Evolutionary conservation across 805 yeast genomes (phyloP).

Genomic region (Scheffersomyces spartinae): DNA sequence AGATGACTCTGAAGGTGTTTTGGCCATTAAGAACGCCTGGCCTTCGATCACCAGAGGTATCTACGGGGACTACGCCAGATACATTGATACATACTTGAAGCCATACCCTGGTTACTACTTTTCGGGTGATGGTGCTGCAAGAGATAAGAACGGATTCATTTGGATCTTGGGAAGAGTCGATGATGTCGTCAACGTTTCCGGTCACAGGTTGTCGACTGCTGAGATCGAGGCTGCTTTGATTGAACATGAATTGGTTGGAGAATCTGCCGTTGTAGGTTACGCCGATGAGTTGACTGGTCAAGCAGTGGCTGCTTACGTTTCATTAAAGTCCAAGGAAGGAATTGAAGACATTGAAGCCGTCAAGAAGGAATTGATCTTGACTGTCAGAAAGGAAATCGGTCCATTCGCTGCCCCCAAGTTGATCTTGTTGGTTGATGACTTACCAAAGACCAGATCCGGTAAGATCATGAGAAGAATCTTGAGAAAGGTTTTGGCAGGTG

Average conservation of each 20-base stretch:
- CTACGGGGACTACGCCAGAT: slow-evolving; percentile 66
- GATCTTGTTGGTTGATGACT: slow-evolving; percentile 60
- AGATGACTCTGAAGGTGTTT: slow-evolving; percentile 70
- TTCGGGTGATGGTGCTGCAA: slow-evolving; percentile 86
- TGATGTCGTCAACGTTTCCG: slow-evolving; percentile 80
- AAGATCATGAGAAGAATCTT: slow-evolving; percentile 81
- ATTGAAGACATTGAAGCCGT: slow-evolving; percentile 38
- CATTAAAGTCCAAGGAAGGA: slow-evolving; percentile 44
- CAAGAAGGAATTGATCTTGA: slow-evolving; percentile 53
- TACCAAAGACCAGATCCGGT: slow-evolving; percentile 81
- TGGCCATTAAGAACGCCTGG: slow-evolving; percentile 65
- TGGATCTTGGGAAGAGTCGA: slow-evolving; percentile 85
- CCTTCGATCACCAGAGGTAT: slow-evolving; percentile 80
- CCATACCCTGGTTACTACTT: slow-evolving; percentile 78
- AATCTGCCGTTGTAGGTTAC: slow-evolving; percentile 77
- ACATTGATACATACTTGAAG: slow-evolving; percentile 68
- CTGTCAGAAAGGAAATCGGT: slow-evolving; percentile 71
- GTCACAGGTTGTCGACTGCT: slow-evolving; percentile 81
- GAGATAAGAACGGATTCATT: slow-evolving; percentile 74
- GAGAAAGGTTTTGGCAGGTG: slow-evolving; percentile 64
- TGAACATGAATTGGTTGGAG: slow-evolving; percentile 61
- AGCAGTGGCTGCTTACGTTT: slow-evolving; percentile 75
- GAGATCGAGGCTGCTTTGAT: slow-evolving; percentile 77
- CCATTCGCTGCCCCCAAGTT: slow-evolving; percentile 81
- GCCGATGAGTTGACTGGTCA: slow-evolving; percentile 79